phyloP scores from a whole-genome alignment of 306 rosid species.

The Cicer yamashitae region DNA sequence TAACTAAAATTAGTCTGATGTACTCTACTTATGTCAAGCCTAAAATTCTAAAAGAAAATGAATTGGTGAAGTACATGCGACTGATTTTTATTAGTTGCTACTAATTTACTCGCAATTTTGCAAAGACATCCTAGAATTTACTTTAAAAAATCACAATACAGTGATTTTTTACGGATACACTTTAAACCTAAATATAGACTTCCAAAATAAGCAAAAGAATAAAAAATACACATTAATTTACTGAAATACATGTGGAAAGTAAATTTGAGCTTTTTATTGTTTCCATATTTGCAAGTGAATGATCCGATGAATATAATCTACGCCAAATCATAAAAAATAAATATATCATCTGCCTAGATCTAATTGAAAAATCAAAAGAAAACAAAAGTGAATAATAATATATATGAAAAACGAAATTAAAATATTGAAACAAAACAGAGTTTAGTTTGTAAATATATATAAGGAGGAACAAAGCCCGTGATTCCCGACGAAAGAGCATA shows the following conservation, averaged over 20 bases:
- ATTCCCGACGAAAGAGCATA: slow-evolving; percentile 59
- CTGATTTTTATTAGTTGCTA: too few species aligned
- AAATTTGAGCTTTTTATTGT: neutral
- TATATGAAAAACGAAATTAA: slow-evolving; percentile 33
- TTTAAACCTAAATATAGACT: neutral
- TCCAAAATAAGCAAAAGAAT: neutral
- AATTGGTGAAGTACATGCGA: too few species aligned
- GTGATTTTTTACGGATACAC: too few species aligned
- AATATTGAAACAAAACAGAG: slow-evolving; percentile 36
- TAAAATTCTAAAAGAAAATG: too few species aligned
- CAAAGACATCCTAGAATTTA: too few species aligned
- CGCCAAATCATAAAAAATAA: neutral
- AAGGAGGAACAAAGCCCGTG: slow-evolving; percentile 71
- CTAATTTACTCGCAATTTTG: too few species aligned
- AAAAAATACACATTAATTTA: neutral
- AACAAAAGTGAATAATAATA: slow-evolving; percentile 5
- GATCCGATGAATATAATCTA: neutral
- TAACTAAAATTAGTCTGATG: too few species aligned
- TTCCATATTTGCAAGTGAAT: neutral
- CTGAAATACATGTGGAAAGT: neutral
- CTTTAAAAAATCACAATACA: too few species aligned
- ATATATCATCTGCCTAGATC: slow-evolving; percentile 4
- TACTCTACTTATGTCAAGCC: too few species aligned
- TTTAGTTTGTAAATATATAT: slow-evolving; percentile 33
- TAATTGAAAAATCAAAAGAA: slow-evolving; percentile 34